Conservation (phyloP, 176 grass and related monocot species). For the Musa troglodytarum region DNA sequence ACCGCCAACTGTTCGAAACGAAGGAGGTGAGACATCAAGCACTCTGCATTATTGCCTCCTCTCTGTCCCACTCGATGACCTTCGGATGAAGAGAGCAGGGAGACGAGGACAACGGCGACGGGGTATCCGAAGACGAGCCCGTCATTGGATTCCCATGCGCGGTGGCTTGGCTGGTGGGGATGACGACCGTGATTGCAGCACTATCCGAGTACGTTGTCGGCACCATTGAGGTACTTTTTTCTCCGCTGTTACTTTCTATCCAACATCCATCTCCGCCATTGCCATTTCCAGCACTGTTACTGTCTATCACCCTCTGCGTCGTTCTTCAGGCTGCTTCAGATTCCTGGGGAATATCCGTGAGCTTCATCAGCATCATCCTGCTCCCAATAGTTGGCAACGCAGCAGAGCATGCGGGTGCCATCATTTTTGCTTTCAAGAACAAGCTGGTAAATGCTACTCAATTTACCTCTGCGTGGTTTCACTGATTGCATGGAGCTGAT, state of each 20-base stretch:
- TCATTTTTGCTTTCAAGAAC: conserved; percentile 95
- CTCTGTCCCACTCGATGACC: too few species aligned
- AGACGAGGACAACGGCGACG: conserved; percentile 23
- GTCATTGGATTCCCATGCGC: conserved; percentile 66
- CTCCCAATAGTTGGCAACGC: conserved; percentile 93
- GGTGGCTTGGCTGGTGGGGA: conserved; percentile 53
- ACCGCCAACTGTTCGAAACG: not conserved
- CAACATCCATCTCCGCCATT: not conserved
- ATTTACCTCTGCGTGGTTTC: not conserved
- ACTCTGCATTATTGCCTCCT: too few species aligned
- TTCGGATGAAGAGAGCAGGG: not conserved
- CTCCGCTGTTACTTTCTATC: not conserved
- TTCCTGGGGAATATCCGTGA: conserved; percentile 61
- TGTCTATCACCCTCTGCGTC: not conserved
- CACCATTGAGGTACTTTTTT: conserved; percentile 56
- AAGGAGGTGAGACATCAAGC: not conserved
- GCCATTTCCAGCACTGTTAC: not conserved
- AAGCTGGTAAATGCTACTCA: conserved; percentile 48
- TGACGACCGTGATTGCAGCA: conserved; percentile 53
- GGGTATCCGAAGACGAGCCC: conserved; percentile 34
- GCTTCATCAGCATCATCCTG: conserved; percentile 89
- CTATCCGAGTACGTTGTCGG: conserved; percentile 81
- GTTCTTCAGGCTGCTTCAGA: conserved; percentile 61
- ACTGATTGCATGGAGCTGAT: not conserved
- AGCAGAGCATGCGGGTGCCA: conserved; percentile 85